Base-by-base conservation (phyloP, 176 grass and related monocot genomes). In the Phoenix roebelenii region DNA sequence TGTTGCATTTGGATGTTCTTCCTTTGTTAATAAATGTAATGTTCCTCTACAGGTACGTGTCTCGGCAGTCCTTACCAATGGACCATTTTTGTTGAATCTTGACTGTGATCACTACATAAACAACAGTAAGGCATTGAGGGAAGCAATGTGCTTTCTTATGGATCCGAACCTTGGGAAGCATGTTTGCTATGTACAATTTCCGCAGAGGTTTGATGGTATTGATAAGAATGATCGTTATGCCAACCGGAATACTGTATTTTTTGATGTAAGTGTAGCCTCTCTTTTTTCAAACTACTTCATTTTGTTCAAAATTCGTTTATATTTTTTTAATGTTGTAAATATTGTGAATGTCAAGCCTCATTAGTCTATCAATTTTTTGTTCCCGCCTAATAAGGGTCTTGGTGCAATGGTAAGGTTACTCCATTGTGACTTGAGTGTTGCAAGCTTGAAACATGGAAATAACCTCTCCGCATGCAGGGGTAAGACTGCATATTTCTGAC, bases 31-130 rank as follows among this genome's bases (percentile, higher is more conserved):
- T 17, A 16, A 22, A 68, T 58, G 51, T 55, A 67, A 35, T 62
- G 49, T 71, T 35, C 28, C 59, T 70, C 39, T 75, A 59, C 70
- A 95, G 90, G 90, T 95, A 66, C 91, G 91, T 77, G 91, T 96
- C 14, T 90, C 91, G 71, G 91, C 91, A 82, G 91, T 96, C 53
- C 86, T 96, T 75, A 96, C 91, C 55, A 96, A 96, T 80, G 91
- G 91, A 30, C 86, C 85, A 52, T 96, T 90, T 69, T 18, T 96
- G 76, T 85, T 96, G 80, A 96, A 96, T 87, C 91, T 96, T 79
- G 91, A 96, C 51, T 96, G 91, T 88, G 91, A 96, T 85, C 91
- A 96, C 65, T 96, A 96, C 78, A 90, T 96, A 68, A 96, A 96
- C 69, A 96, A 96, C 58, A 96, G 91, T 70, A 96, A 87, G 72